Evolutionary conservation across 495 filamentous ascomycete genomes (phyloP).

Genomic region (Barbatosphaeria neglecta): DNA sequence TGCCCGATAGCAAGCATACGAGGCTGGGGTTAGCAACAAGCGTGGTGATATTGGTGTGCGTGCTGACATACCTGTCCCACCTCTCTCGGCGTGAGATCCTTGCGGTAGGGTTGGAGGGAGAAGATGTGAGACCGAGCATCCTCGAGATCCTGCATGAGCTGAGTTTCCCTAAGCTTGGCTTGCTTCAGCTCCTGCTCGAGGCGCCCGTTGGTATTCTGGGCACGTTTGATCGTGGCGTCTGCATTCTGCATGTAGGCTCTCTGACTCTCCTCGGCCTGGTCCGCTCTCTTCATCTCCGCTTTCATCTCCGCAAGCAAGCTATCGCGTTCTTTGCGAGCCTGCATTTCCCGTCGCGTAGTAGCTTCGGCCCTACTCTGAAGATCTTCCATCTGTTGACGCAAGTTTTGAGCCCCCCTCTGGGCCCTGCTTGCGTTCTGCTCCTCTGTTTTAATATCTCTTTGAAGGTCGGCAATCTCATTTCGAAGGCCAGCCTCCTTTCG

Average conservation of each 20-base stretch:
- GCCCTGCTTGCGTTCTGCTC: too few relatives aligned
- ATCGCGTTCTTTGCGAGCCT: too few relatives aligned
- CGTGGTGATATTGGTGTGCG: background rate
- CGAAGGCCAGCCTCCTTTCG: too few relatives aligned
- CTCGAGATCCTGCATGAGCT: slow-evolving; percentile 9
- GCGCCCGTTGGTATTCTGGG: background rate
- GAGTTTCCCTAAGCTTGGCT: slow-evolving; percentile 5
- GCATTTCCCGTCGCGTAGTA: too few relatives aligned
- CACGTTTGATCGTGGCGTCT: background rate
- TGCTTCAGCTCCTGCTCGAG: background rate
- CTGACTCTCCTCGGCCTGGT: slow-evolving; percentile 7
- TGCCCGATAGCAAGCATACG: background rate
- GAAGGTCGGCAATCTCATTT: too few relatives aligned
- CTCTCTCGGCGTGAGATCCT: slow-evolving; percentile 15
- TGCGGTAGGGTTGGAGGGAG: slow-evolving; percentile 19
- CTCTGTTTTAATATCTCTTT: too few relatives aligned
- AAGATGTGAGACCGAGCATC: slow-evolving; percentile 22
- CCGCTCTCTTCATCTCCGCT: slow-evolving; percentile 6
- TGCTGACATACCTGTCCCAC: slow-evolving; percentile 11
- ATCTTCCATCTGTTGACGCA: too few relatives aligned
- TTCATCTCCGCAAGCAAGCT: too few relatives aligned
- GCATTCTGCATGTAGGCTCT: slow-evolving; percentile 2
- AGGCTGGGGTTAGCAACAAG: background rate
- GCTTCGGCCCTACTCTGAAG: too few relatives aligned
- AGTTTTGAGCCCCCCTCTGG: too few relatives aligned